Percentiles rank a stretch among this genome's conserved stretches.
These are phyloP conservation scores for Decorospora gaudefroyi DNA, from an alignment of 2,329 filamentous ascomycete species.

Conservation along the genomic window DNA sequence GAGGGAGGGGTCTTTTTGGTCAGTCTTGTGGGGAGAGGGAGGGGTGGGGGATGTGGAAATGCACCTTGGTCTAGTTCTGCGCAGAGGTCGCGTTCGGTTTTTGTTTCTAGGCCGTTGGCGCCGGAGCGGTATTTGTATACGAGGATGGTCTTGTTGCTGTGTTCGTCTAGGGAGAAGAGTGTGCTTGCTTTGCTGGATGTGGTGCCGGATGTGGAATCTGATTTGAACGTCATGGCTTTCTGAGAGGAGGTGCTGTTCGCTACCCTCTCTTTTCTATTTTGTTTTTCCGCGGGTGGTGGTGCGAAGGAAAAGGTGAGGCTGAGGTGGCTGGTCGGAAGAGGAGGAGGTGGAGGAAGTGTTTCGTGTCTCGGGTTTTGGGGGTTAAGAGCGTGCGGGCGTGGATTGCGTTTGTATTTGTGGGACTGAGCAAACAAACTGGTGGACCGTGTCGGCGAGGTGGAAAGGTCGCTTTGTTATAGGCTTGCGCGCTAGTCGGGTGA, in stretches of 20 bases:
- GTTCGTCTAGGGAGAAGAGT: slow-evolving; percentile 52
- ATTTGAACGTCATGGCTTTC: slow-evolving; percentile 51
- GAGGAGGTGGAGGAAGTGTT: slow-evolving; percentile 19
- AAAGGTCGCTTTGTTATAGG: slow-evolving; percentile 45
- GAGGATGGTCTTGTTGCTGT: slow-evolving; percentile 51
- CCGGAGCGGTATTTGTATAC: slow-evolving; percentile 54
- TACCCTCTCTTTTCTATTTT: too few species aligned
- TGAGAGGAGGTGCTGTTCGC: slow-evolving; percentile 10
- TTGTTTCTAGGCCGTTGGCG: slow-evolving; percentile 46
- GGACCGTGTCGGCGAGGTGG: slow-evolving; percentile 22
- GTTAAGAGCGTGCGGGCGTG: too few species aligned
- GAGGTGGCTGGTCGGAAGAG: slow-evolving; percentile 26
- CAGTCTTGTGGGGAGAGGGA: slow-evolving; percentile 19
- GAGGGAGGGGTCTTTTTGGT: slow-evolving; percentile 47
- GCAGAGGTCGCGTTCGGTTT: slow-evolving; percentile 53
- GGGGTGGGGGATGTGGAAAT: slow-evolving; percentile 13
- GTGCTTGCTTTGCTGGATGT: slow-evolving; percentile 46
- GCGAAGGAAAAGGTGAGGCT: slow-evolving; percentile 31
- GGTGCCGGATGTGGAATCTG: slow-evolving; percentile 49
- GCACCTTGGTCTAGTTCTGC: slow-evolving; percentile 45
- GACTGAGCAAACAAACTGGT: slow-evolving; percentile 27
- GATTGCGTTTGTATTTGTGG: slow-evolving; percentile 23
- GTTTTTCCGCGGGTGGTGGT: too few species aligned
- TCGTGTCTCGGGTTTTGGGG: slow-evolving; percentile 9
- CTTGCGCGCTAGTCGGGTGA: slow-evolving; percentile 27